Evolutionary conservation across 192 early-diverging fungal genomes (phyloP).

Genomic region (Gamsiella multidivaricata): DNA sequence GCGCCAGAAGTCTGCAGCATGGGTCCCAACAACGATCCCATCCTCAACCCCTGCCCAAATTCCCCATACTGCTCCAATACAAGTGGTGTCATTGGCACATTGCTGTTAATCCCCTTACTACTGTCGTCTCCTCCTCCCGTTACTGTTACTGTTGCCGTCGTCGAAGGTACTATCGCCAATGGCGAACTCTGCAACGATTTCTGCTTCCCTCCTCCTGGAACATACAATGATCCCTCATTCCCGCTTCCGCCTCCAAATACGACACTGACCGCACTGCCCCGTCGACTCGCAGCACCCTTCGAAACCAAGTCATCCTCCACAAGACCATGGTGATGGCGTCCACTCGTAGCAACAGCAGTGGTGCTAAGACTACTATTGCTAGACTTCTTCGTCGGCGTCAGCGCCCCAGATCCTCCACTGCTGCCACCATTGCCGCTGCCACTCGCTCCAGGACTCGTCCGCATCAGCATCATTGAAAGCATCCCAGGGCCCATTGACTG

Average conservation of each 20-base stretch:
- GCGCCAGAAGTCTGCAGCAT: constrained; percentile 17
- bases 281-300: constrained; percentile 3
- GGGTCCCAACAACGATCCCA: constrained; percentile 34
- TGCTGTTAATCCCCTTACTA: neutral
- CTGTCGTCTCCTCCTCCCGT: neutral
- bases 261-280: constrained; percentile 32
- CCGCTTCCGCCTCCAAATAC: neutral
- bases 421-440: neutral
- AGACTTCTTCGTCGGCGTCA: constrained; percentile 34
- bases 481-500: constrained; percentile 48
- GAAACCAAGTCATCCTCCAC: constrained; percentile 4
- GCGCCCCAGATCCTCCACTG: neutral
- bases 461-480: constrained; percentile 53
- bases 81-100: constrained; percentile 24
- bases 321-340: constrained; percentile 2
- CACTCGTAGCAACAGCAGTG: neutral
- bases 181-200: constrained; percentile 34
- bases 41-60: constrained; percentile 39
- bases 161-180: constrained; percentile 6
- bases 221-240: neutral
- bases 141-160: neutral
- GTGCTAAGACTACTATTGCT: constrained; percentile 28
- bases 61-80: constrained; percentile 36
- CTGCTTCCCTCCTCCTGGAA: constrained; percentile 2
- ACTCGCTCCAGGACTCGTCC: constrained; percentile 26